Conservation (phyloP, 108 stramenopile species). For the Conticribra guillardii region DNA sequence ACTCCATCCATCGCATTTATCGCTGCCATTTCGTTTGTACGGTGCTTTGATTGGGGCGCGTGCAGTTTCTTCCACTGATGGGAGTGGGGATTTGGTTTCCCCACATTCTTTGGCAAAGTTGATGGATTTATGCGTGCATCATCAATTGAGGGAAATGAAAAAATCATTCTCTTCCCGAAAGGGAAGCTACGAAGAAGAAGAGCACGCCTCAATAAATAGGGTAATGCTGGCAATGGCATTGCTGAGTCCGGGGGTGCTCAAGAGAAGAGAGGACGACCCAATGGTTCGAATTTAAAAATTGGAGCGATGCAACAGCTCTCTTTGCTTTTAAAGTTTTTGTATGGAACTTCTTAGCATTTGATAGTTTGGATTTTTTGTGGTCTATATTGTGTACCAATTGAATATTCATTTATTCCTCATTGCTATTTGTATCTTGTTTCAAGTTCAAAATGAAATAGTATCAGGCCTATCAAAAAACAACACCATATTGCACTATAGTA, state of each 20-base stretch:
- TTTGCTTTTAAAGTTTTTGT: too few relatives aligned
- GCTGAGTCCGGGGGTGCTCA: conserved; percentile 7
- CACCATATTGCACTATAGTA: too few relatives aligned
- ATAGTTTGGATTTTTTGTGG: too few relatives aligned
- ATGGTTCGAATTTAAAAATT: conserved; percentile 6
- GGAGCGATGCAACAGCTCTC: too few relatives aligned
- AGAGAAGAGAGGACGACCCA: conserved; percentile 5
- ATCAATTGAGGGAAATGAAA: conserved; percentile 3
- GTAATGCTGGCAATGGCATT: conserved; percentile 29
- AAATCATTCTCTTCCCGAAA: conserved; percentile 1
- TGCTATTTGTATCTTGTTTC: too few relatives aligned
- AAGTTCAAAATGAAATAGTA: too few relatives aligned
- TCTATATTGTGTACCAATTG: too few relatives aligned
- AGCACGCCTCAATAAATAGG: conserved; percentile 16
- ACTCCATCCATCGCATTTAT: conserved; percentile 16
- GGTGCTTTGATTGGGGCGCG: conserved; percentile 35
- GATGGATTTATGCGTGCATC: background rate
- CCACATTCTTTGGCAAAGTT: background rate
- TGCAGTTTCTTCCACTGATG: too few relatives aligned
- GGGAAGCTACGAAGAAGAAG: conserved; percentile 9
- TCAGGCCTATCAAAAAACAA: too few relatives aligned
- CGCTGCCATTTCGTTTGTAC: conserved; percentile 27
- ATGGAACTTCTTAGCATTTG: too few relatives aligned
- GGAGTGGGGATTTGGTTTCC: conserved; percentile 5
- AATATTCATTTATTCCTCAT: too few relatives aligned